Percentiles rank a stretch among this genome's conserved stretches.
Evolutionary conservation across 1,284 basidiomycete genomes (phyloP).

Genomic region (Cryptococcus sp.): DNA sequence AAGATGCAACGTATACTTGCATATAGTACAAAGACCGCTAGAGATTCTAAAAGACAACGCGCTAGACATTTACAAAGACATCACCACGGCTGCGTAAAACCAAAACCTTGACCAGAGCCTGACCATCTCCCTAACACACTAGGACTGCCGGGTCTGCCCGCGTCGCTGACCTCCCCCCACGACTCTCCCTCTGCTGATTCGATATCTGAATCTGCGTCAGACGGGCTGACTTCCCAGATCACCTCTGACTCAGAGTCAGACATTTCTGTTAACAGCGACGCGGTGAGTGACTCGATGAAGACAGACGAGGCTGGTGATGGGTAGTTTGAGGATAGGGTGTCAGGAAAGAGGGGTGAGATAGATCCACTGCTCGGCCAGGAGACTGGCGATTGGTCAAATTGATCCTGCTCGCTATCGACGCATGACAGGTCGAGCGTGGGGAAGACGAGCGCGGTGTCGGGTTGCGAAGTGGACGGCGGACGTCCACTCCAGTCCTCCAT

Average conservation of each 20-base stretch:
- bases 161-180: constrained; percentile 5
- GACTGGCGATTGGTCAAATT: neutral
- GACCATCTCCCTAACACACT: constrained; percentile 22
- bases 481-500: constrained; percentile 24
- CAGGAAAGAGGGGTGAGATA: neutral
- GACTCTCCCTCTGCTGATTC: constrained; percentile 23
- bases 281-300: constrained; percentile 6
- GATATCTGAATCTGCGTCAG: constrained; percentile 34
- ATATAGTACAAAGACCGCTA: neutral
- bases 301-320: constrained; percentile 3
- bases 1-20: constrained; percentile 2
- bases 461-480: neutral
- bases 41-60: no score
- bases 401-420: constrained; percentile 3
- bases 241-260: constrained; percentile 5
- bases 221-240: constrained; percentile 18
- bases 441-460: constrained; percentile 27
- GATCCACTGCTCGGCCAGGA: constrained; percentile 3
- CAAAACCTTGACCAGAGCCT: constrained; percentile 31
- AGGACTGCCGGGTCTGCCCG: constrained; percentile 3
- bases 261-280: constrained; percentile 12
- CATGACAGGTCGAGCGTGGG: constrained; percentile 34
- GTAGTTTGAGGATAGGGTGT: neutral
- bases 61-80: neutral
- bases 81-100: constrained; percentile 29